Conservation (phyloP, 2,329 filamentous ascomycete genomes). For the Aschersonia sp. region DNA sequence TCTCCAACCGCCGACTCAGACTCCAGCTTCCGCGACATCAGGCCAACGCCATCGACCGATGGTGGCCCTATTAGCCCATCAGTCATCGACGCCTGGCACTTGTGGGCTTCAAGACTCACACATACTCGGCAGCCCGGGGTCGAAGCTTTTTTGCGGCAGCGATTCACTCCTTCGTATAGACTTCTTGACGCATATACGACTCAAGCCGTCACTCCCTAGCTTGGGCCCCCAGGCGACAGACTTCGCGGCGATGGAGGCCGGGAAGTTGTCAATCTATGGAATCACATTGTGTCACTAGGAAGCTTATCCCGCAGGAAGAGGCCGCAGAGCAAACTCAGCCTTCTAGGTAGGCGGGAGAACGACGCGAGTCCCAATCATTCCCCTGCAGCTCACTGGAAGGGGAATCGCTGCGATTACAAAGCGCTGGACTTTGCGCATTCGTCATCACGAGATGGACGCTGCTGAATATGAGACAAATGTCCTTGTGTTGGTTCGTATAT, state of each 20-base stretch:
- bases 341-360: too few relatives aligned
- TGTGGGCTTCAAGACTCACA: too few relatives aligned
- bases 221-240: conserved; percentile 6
- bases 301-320: neutral
- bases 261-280: conserved; percentile 10
- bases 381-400: too few relatives aligned
- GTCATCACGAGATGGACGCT: conserved; percentile 41
- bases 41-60: too few relatives aligned
- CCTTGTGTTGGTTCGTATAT: conserved; percentile 36
- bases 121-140: too few relatives aligned
- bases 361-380: too few relatives aligned
- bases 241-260: conserved; percentile 25
- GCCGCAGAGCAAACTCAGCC: too few relatives aligned
- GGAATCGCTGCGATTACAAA: too few relatives aligned
- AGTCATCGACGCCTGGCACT: too few relatives aligned
- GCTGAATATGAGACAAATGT: conserved; percentile 49
- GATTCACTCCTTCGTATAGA: neutral
- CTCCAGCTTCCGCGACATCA: too few relatives aligned
- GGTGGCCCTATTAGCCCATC: too few relatives aligned
- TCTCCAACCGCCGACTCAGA: too few relatives aligned
- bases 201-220: conserved; percentile 1
- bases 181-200: neutral
- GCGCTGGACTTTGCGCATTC: neutral
- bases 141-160: neutral
- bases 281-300: conserved; percentile 6